Evolutionary conservation across 495 filamentous ascomycete genomes (phyloP).

Genomic region (Penicillium waksmanii): DNA sequence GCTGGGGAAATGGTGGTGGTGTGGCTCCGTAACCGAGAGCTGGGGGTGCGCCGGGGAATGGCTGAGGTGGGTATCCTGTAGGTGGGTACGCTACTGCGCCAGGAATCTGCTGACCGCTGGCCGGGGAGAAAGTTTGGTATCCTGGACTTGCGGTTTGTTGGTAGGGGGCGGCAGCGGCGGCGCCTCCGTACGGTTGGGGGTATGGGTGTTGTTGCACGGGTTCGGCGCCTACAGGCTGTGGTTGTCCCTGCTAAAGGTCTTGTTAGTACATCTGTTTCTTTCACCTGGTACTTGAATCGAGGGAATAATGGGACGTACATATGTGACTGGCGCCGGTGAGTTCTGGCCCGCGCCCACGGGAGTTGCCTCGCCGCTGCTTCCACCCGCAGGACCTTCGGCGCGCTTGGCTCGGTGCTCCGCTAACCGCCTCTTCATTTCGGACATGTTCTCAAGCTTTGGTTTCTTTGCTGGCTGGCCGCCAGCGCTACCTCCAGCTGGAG

Average conservation of each 20-base stretch:
- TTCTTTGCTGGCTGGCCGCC: slow-evolving; percentile 69
- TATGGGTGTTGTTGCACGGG: slow-evolving; percentile 39
- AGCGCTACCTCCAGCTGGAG: slow-evolving; percentile 59
- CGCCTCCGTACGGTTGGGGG: slow-evolving; percentile 41
- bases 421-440: slow-evolving; percentile 80
- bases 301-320: slow-evolving; percentile 48
- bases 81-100: slow-evolving; percentile 39
- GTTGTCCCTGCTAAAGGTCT: slow-evolving; percentile 26
- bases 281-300: background rate
- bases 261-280: slow-evolving; percentile 13
- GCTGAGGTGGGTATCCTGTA: slow-evolving; percentile 48
- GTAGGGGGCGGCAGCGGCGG: slow-evolving; percentile 40
- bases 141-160: slow-evolving; percentile 48
- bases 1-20: slow-evolving; percentile 39
- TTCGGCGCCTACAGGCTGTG: slow-evolving; percentile 27
- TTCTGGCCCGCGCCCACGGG: slow-evolving; percentile 56
- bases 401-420: slow-evolving; percentile 77
- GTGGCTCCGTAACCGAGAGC: slow-evolving; percentile 33
- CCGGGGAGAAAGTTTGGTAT: slow-evolving; percentile 43
- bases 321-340: slow-evolving; percentile 57
- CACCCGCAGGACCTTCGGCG: slow-evolving; percentile 59
- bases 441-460: slow-evolving; percentile 74
- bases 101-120: slow-evolving; percentile 37
- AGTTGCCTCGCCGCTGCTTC: slow-evolving; percentile 64
- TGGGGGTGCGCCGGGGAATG: slow-evolving; percentile 38